Base-by-base conservation (phyloP, 1,284 basidiomycete genomes). In the Ustilago cynodontis region DNA sequence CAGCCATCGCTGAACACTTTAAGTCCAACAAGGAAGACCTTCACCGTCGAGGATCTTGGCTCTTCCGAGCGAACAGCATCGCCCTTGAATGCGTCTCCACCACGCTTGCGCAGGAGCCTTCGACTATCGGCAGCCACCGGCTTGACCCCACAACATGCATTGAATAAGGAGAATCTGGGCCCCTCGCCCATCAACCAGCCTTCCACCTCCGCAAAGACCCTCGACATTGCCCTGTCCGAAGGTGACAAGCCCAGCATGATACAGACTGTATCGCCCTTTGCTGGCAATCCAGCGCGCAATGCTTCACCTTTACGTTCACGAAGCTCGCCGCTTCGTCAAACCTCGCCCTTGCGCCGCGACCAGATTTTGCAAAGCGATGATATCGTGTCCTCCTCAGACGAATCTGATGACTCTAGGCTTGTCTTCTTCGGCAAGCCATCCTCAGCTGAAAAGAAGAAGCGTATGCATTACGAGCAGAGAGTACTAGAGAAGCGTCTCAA, bases 361-460 rank as follows among this genome's bases (percentile, higher is more conserved):
- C 18, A 47, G 2, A 16, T 41, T 18, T 16, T 52, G 13, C 64
- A 47, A 10, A 45, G 47, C 49, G 60, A 72, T 50, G 65, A 64
- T 28, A 49, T 64, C 16, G 31, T 24, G 9, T 76, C 68, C 1
- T 76, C 73, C 14, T 64, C 60, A 16, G 64, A 76, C 41, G 73
- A 71, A 43, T 71, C 73, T 6, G 75, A 77, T 37, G 75, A 64
- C 20, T 73, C 71, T 13, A 51, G 45, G 6, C 57, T 75, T 16
- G 77, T 79, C 57, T 79, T 76, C 61, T 79, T 79, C 24, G 77
- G 77, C 13, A 66, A 65, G 45, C 77, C 77, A 1, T 73, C 77
- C 1, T 72, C 69, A 13, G 71, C 70, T 2, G 77, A 79, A 47
- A 65, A 71, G 55, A 72, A 77, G 59, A 72, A 68, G 60, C 66